Conservation (phyloP, 441 rosid genomes). For the Adansonia gregorii region DNA sequence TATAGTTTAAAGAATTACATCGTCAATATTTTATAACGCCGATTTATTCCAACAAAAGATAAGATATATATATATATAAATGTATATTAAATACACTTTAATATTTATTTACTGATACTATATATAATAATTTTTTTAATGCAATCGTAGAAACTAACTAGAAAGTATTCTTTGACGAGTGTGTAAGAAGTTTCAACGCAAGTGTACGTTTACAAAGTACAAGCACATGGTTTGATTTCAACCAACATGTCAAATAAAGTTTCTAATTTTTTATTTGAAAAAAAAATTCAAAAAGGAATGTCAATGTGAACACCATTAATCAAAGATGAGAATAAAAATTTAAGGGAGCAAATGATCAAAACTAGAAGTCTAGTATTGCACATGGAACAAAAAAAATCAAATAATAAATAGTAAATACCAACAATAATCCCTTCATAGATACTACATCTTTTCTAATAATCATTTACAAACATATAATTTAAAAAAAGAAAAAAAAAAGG, state of each 20-base stretch:
- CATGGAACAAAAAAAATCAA: conserved; percentile 11
- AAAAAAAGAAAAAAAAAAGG: background rate
- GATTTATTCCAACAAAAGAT: background rate
- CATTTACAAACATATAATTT: conserved; percentile 37
- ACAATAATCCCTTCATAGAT: conserved; percentile 36
- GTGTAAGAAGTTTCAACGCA: conserved; percentile 5
- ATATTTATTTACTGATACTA: too few species aligned
- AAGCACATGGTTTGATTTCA: background rate
- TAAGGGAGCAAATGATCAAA: background rate
- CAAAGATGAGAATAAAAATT: background rate
- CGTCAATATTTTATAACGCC: background rate
- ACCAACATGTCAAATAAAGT: background rate
- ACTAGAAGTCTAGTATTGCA: conserved; percentile 21
- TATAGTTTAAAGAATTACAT: background rate
- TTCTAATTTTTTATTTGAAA: too few species aligned
- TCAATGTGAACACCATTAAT: conserved; percentile 15
- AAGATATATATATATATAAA: background rate
- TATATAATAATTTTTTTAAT: too few species aligned
- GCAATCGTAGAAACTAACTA: background rate
- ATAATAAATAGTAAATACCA: conserved; percentile 18
- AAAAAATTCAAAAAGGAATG: background rate
- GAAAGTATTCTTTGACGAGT: background rate
- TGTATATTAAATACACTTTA: background rate
- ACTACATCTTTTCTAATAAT: conserved; percentile 27
- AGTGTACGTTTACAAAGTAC: background rate